Evolutionary conservation across 208 protist genomes (phyloP).

Genomic region (Acanthamoeba sp.): DNA sequence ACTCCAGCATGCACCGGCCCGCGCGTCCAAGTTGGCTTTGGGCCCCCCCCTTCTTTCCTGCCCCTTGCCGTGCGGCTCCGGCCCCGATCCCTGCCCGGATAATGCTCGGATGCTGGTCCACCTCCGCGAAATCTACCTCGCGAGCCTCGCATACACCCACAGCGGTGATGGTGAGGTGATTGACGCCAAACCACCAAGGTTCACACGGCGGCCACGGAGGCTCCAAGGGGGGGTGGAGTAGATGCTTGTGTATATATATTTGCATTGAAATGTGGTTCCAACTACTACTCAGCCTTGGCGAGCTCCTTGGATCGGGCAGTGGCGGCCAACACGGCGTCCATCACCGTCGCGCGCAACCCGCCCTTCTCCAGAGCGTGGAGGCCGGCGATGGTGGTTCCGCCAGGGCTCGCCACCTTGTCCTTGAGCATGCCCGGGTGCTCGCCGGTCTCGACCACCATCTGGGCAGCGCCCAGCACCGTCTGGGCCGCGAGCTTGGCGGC

Average conservation of each 20-base stretch:
- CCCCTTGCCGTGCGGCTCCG: too few species aligned
- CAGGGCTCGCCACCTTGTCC: slow-evolving; percentile 95
- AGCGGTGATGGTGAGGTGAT: too few species aligned
- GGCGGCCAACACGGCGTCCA: slow-evolving; percentile 94
- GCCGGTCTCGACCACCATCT: slow-evolving; percentile 93
- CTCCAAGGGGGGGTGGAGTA: too few species aligned
- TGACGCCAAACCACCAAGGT: too few species aligned
- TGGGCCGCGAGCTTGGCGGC: slow-evolving; percentile 94
- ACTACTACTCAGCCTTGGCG: slow-evolving; percentile 83
- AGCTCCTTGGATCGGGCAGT: slow-evolving; percentile 93
- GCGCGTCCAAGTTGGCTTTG: background rate
- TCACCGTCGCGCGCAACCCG: slow-evolving; percentile 93
- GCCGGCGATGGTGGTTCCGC: slow-evolving; percentile 97
- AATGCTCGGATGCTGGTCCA: too few species aligned
- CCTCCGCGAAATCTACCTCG: too few species aligned
- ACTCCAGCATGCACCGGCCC: slow-evolving; percentile 16
- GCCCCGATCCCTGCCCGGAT: too few species aligned
- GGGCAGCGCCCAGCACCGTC: slow-evolving; percentile 93
- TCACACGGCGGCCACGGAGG: too few species aligned
- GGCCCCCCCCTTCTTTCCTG: too few species aligned
- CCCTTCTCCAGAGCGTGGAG: slow-evolving; percentile 94
- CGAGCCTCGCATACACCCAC: too few species aligned
- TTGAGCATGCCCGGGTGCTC: slow-evolving; percentile 90
- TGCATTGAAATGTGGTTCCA: too few species aligned
- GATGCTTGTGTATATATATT: background rate